phyloP scores from a whole-genome alignment of 2,329 filamentous ascomycete genomes.

The Ophiostoma novo-ulmi region DNA sequence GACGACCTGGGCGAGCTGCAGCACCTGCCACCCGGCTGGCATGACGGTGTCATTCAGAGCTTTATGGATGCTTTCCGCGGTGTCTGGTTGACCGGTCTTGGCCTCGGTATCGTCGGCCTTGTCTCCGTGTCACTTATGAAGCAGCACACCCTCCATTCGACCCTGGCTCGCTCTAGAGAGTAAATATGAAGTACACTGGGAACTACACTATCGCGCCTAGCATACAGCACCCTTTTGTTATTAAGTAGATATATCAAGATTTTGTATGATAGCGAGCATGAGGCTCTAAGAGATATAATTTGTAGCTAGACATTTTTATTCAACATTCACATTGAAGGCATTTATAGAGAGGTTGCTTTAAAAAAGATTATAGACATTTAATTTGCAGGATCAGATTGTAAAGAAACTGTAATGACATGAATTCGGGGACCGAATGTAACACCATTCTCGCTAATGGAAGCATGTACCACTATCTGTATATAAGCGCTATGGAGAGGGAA shows the following conservation, averaged over 20 bases:
- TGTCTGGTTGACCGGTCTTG: slow-evolving; percentile 68
- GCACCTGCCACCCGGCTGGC: slow-evolving; percentile 65
- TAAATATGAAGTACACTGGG: background rate
- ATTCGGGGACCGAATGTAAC: background rate
- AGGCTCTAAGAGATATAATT: background rate
- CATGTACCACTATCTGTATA: background rate
- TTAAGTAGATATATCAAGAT: background rate
- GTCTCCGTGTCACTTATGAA: slow-evolving; percentile 63
- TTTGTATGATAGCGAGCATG: background rate
- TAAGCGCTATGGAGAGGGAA: background rate
- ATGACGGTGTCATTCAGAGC: slow-evolving; percentile 60
- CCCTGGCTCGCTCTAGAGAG: slow-evolving; percentile 43
- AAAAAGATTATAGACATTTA: background rate
- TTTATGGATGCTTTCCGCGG: slow-evolving; percentile 73
- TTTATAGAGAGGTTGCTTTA: background rate
- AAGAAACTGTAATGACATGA: background rate
- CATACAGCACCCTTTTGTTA: background rate
- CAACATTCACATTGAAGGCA: background rate
- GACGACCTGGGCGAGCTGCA: slow-evolving; percentile 68
- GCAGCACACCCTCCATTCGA: slow-evolving; percentile 73
- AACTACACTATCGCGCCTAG: background rate
- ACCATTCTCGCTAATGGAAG: background rate
- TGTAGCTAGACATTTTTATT: background rate
- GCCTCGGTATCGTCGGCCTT: slow-evolving; percentile 55
- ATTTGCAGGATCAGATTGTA: background rate